phyloP scores from a whole-genome alignment of 805 yeast species.

The Candida xiaguanensis region DNA sequence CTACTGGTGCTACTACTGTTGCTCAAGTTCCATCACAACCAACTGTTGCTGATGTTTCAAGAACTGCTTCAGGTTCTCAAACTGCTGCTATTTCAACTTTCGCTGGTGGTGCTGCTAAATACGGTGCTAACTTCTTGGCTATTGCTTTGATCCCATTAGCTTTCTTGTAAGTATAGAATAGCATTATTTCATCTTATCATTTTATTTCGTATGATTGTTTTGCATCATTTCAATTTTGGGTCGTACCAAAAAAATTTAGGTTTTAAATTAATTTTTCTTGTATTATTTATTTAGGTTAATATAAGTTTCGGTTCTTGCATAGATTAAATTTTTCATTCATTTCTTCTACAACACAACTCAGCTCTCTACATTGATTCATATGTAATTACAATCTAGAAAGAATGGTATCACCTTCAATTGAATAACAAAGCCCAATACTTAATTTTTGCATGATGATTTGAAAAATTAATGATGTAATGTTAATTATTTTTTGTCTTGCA shows the following conservation, averaged over 20 bases:
- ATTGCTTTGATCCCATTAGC: constrained; percentile 31
- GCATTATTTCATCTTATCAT: background rate
- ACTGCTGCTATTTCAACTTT: constrained; percentile 12
- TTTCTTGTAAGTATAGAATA: constrained; percentile 21
- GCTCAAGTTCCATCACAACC: constrained; percentile 3
- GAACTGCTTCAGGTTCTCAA: constrained; percentile 1
- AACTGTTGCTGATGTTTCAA: constrained; percentile 4
- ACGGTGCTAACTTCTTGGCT: constrained; percentile 24
- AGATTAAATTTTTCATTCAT: no score
- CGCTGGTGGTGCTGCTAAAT: constrained; percentile 5
- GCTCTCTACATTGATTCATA: background rate
- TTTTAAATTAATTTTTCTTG: background rate
- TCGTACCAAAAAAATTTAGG: background rate
- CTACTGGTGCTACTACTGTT: background rate
- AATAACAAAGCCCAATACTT: no score
- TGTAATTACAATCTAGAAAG: no score
- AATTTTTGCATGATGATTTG: no score
- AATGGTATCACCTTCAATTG: no score
- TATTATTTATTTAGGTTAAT: background rate
- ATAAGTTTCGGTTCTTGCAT: background rate
- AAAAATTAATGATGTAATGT: no score
- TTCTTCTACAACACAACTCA: no score
- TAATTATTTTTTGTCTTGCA: no score
- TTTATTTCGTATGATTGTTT: background rate
- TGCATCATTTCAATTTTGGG: background rate